Evolutionary conservation across 805 yeast genomes (phyloP).

Genomic region (Wickerhamiella domercqiae): DNA sequence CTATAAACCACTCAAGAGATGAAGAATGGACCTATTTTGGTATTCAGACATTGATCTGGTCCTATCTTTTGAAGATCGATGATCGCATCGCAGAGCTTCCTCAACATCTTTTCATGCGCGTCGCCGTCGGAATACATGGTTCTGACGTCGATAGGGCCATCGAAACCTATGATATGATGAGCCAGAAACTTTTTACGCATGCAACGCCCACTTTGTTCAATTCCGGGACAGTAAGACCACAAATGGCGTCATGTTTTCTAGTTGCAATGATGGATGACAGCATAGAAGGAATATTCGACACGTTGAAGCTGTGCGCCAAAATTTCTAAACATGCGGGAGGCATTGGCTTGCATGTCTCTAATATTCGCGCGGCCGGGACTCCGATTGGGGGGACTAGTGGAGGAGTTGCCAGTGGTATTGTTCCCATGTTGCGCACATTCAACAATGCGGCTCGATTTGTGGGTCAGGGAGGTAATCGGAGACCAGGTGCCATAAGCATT

Average conservation of each 20-base stretch:
- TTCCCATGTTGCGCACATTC: conserved; percentile 87
- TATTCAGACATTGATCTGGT: conserved; percentile 67
- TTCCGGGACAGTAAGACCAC: conserved; percentile 69
- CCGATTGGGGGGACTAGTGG: conserved; percentile 43
- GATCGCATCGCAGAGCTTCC: conserved; percentile 66
- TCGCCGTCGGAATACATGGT: conserved; percentile 75
- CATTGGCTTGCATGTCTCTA: conserved; percentile 74
- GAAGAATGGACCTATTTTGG: conserved; percentile 64
- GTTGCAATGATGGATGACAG: conserved; percentile 84
- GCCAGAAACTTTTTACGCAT: conserved; percentile 67
- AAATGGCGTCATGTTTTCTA: conserved; percentile 78
- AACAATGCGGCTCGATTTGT: conserved; percentile 90
- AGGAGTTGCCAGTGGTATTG: conserved; percentile 75
- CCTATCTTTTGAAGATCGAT: conserved; percentile 50
- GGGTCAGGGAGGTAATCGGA: conserved; percentile 91
- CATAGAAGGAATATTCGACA: conserved; percentile 80
- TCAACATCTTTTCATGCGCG: conserved; percentile 74
- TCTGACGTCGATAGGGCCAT: conserved; percentile 39
- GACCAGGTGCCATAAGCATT: conserved; percentile 92
- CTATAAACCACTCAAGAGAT: conserved; percentile 59
- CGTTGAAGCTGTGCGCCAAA: conserved; percentile 70
- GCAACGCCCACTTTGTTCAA: conserved; percentile 90
- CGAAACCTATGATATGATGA: conserved; percentile 64
- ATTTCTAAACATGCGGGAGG: conserved; percentile 93
- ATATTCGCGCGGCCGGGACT: conserved; percentile 40